Evolutionary conservation across 495 filamentous ascomycete species (phyloP).

Genomic region (Aspergillus homomorphus): DNA sequence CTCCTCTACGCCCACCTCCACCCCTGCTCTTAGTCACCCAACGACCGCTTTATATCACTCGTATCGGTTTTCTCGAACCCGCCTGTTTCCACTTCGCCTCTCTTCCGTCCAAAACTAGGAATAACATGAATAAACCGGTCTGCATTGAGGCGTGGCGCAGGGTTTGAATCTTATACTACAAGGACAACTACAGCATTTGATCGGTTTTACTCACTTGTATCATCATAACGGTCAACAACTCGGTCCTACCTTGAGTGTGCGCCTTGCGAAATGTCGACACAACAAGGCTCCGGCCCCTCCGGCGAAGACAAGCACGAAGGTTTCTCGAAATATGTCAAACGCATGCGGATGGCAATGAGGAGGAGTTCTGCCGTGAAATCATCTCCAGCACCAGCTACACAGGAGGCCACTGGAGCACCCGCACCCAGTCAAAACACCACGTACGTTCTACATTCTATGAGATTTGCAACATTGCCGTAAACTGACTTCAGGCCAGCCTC

Average conservation of each 20-base stretch:
- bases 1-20: not conserved
- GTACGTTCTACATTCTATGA: constrained; percentile 29
- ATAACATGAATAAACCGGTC: not conserved
- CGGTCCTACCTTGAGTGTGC: not conserved
- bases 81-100: too few species aligned
- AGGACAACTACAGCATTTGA: not conserved
- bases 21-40: not conserved
- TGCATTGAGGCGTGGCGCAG: not conserved
- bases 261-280: constrained; percentile 27
- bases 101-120: not conserved
- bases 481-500: constrained; percentile 19
- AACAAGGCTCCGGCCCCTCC: constrained; percentile 19
- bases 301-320: constrained; percentile 57
- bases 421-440: constrained; percentile 24
- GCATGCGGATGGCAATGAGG: constrained; percentile 62
- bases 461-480: constrained; percentile 11
- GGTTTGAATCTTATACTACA: not conserved
- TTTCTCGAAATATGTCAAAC: constrained; percentile 58
- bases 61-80: not conserved
- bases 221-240: not conserved
- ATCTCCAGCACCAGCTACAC: constrained; percentile 24
- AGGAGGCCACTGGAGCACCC: constrained; percentile 12
- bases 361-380: constrained; percentile 47
- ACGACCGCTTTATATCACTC: too few species aligned
- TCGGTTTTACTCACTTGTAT: not conserved